Conservation (phyloP, 352 stramenopile species). For the Pythium aquatile region DNA sequence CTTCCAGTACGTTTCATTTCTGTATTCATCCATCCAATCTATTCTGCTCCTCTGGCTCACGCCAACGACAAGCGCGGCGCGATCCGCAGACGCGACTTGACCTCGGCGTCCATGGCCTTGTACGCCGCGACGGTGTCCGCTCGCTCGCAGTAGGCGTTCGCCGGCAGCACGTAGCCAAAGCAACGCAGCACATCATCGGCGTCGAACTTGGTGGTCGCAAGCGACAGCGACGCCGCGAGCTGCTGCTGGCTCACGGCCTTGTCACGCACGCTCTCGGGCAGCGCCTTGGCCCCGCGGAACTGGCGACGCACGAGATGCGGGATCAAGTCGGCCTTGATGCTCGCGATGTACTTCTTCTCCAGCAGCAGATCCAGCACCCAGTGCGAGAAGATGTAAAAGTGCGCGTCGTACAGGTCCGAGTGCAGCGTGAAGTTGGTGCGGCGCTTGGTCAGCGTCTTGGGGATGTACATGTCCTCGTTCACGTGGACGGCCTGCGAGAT, state of each 20-base stretch:
- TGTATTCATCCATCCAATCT: background rate
- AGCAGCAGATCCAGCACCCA: slow-evolving; percentile 76
- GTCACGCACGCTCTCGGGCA: slow-evolving; percentile 53
- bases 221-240: slow-evolving; percentile 58
- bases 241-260: slow-evolving; percentile 60
- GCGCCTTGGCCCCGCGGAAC: slow-evolving; percentile 60
- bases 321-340: slow-evolving; percentile 81
- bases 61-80: slow-evolving; percentile 45
- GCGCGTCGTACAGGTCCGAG: slow-evolving; percentile 77
- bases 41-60: slow-evolving; percentile 6
- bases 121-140: slow-evolving; percentile 76
- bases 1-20: background rate
- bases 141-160: slow-evolving; percentile 77
- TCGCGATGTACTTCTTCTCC: slow-evolving; percentile 85
- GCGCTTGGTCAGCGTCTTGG: slow-evolving; percentile 76
- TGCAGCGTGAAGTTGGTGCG: slow-evolving; percentile 70
- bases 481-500: slow-evolving; percentile 74
- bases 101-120: slow-evolving; percentile 69
- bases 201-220: slow-evolving; percentile 51
- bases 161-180: slow-evolving; percentile 69
- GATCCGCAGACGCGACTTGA: slow-evolving; percentile 66
- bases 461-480: slow-evolving; percentile 78
- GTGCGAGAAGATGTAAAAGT: slow-evolving; percentile 87
- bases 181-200: slow-evolving; percentile 68
- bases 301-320: slow-evolving; percentile 75